A percentile compares a stretch with the other conserved stretches of the same genome.
These are phyloP conservation scores for Millerozyma acaciae DNA, from an alignment of 805 yeast genomes.

Conservation along the genomic window DNA sequence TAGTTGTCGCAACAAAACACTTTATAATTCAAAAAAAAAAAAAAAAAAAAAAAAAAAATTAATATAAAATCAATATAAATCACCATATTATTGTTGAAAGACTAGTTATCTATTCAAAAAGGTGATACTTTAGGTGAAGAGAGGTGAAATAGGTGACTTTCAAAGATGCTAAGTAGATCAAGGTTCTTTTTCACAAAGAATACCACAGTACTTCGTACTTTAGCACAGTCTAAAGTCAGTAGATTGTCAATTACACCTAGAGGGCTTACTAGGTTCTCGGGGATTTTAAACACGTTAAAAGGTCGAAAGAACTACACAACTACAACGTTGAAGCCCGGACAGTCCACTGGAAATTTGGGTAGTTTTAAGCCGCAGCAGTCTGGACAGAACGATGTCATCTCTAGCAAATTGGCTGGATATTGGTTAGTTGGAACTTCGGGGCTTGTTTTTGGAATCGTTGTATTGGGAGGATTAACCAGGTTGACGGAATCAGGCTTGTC, in stretches of 20 bases:
- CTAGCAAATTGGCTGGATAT: conserved; percentile 58
- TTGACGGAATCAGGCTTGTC: conserved; percentile 93
- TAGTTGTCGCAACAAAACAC: too few relatives aligned
- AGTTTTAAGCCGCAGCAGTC: background rate
- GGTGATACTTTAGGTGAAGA: too few relatives aligned
- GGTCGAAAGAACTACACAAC: conserved; percentile 3
- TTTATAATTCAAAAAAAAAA: too few relatives aligned
- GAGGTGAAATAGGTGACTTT: too few relatives aligned
- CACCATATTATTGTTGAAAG: too few relatives aligned
- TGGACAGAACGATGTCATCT: conserved; percentile 8
- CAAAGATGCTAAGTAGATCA: conserved; percentile 40
- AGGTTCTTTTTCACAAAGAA: conserved; percentile 59
- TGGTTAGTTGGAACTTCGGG: conserved; percentile 87
- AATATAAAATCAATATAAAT: too few relatives aligned
- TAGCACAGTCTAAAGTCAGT: conserved; percentile 18
- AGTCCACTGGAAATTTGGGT: background rate
- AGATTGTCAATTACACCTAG: conserved; percentile 15
- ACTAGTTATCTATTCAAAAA: too few relatives aligned
- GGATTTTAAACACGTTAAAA: conserved; percentile 4
- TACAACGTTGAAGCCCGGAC: background rate
- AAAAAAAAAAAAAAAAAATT: too few relatives aligned
- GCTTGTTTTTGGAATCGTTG: conserved; percentile 89
- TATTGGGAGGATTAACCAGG: conserved; percentile 94
- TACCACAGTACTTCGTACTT: conserved; percentile 39
- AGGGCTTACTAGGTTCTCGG: conserved; percentile 6